These are phyloP conservation scores for Aspergillus kassunensis DNA, from an alignment of 495 filamentous ascomycete genomes.

Conservation along the genomic window DNA sequence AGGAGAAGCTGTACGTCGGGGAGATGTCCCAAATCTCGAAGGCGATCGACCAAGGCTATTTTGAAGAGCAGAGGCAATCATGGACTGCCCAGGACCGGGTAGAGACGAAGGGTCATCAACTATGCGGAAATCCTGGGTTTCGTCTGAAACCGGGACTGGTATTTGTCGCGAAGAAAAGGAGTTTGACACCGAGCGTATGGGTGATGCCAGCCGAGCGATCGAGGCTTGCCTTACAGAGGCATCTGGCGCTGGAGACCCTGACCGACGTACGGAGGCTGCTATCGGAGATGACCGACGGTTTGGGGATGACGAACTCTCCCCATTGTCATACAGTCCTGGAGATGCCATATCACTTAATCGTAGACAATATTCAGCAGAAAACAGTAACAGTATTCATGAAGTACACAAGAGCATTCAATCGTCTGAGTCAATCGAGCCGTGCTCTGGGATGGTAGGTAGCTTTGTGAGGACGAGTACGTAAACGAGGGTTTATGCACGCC, in stretches of 20 bases:
- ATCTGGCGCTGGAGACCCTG: constrained; percentile 40
- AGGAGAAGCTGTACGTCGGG: constrained; percentile 55
- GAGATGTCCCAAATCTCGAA: constrained; percentile 47
- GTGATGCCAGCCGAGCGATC: constrained; percentile 69
- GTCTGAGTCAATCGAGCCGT: background rate
- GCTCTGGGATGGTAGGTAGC: background rate
- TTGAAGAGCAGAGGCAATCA: constrained; percentile 71
- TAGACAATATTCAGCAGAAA: background rate
- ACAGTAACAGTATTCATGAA: no score
- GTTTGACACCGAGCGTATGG: constrained; percentile 52
- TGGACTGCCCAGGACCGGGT: constrained; percentile 67
- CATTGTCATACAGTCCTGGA: constrained; percentile 27
- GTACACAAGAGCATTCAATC: background rate
- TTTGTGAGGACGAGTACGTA: no score
- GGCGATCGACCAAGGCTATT: constrained; percentile 55
- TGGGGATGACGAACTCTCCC: constrained; percentile 36
- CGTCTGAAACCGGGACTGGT: constrained; percentile 26
- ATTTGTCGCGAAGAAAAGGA: constrained; percentile 44
- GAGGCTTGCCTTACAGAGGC: constrained; percentile 59
- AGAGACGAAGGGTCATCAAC: constrained; percentile 41
- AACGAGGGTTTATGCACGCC: no score
- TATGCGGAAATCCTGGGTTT: constrained; percentile 32
- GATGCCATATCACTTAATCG: constrained; percentile 24
- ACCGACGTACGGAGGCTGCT: constrained; percentile 31
- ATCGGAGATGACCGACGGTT: constrained; percentile 36